Base-by-base conservation (phyloP, 441 rosid species). In the Populus hybrid region DNA sequence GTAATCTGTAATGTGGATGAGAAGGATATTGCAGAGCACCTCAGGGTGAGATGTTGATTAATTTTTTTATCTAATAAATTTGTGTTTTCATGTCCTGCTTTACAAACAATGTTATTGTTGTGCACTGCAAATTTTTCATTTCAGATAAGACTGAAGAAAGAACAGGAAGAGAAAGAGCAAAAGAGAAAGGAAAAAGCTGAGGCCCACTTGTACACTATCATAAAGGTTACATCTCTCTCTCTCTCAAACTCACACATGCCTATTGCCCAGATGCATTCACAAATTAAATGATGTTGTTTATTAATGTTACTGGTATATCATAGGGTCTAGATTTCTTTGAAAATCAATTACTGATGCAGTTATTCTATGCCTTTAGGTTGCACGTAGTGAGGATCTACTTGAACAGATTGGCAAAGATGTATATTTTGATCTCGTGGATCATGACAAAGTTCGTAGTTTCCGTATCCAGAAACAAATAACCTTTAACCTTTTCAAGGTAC, bases 11-110 rank as follows among this genome's bases (percentile, higher is more conserved):
- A 89, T 24, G 98, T 96, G 42, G 99, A 94, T 85, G 97, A 96
- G 85, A 91, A 93, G 85, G 99, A 96, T 83, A 96, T 96, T 85
- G 97, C 98, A 0, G 98, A 90, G 86, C 99, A 96, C 85, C 86
- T 94, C 57, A 88, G 96, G 93, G 99, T 96, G 86, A 87, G 83
- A 65, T 70, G 66, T 9, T 70, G 57, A 59, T 34, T 57, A 21
- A 18, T 77, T 30, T 24, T 68, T 68, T 18, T 26, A 8, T 68
- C 23, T 67, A 10, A 21, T 23, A 26, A 20, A 23, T 40, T 32
- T 67, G n/a, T 20, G 32, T 10, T 70, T 64, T 54, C n/a, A 1
- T 32, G 54, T 5, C 69, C 10, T 35, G 1, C 8, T 46, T 26
- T 14, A 66, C 6, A 34, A 21, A 63, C 18, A 23, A 30, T 28